Conservation (phyloP, 2,329 filamentous ascomycete genomes). For the Colletotrichum simmondsii region DNA sequence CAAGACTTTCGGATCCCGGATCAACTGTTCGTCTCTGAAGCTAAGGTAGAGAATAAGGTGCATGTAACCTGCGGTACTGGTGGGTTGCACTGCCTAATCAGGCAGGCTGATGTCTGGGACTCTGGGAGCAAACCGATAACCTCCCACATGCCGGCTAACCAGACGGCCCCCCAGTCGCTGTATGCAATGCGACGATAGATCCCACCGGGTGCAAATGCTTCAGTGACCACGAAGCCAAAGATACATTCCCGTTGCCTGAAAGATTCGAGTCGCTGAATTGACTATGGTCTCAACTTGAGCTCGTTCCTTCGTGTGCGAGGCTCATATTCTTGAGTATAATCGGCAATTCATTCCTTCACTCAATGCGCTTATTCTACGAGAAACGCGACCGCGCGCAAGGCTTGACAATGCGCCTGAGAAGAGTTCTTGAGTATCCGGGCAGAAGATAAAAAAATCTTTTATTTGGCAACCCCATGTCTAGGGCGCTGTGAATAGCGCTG, state of each 20-base stretch:
- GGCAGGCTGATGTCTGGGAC: neutral
- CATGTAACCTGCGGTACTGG: neutral
- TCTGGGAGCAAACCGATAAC: neutral
- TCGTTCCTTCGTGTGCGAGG: no score
- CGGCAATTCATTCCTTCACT: no score
- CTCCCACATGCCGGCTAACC: neutral
- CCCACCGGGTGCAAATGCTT: no score
- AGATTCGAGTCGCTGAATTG: no score
- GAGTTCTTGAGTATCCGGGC: neutral
- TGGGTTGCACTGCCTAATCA: constrained; percentile 9
- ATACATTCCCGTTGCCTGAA: no score
- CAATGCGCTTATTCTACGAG: no score
- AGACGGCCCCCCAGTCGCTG: neutral
- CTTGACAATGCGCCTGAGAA: no score
- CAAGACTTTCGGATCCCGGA: neutral
- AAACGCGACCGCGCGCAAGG: no score
- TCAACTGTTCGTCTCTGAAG: neutral
- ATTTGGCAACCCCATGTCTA: neutral
- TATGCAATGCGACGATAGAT: neutral
- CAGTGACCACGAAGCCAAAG: no score
- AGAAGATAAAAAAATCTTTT: no score
- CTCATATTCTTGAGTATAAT: no score
- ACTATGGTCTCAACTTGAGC: no score
- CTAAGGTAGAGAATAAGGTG: neutral
- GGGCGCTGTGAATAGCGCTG: neutral